phyloP scores from a whole-genome alignment of 768 basidiomycete genomes.

The Hypholoma fasciculare region DNA sequence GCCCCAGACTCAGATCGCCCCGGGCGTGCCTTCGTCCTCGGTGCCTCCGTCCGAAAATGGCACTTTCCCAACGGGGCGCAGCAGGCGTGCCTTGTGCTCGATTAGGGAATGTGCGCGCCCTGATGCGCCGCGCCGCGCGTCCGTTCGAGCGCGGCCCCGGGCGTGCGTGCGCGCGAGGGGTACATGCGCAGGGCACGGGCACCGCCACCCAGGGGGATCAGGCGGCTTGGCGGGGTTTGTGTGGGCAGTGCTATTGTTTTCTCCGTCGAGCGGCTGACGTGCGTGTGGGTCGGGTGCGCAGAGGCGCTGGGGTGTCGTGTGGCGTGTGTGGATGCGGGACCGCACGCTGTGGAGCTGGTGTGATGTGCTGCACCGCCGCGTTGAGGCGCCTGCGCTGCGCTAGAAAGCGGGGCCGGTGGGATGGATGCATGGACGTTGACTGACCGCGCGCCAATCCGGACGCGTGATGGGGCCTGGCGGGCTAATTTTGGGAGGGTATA shows the following conservation, averaged over 20 bases:
- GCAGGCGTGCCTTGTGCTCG: background rate
- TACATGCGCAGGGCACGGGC: background rate
- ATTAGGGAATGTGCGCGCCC: background rate
- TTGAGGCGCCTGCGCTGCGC: no score
- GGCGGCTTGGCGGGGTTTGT: background rate
- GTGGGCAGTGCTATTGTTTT: background rate
- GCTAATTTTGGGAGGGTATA: no score
- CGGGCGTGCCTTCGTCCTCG: background rate
- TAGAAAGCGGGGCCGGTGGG: no score
- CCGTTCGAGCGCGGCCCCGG: background rate
- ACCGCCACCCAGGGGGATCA: slow-evolving; percentile 4
- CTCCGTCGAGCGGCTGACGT: no score
- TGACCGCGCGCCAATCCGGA: no score
- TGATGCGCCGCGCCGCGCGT: background rate
- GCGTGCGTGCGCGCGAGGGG: background rate
- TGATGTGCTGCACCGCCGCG: no score
- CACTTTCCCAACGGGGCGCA: background rate
- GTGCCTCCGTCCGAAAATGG: background rate
- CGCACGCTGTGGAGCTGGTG: no score
- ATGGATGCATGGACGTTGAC: no score
- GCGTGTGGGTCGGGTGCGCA: no score
- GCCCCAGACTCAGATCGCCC: background rate
- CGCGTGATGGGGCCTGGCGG: no score
- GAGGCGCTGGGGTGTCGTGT: no score
- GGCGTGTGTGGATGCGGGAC: no score